phyloP scores from a whole-genome alignment of 192 early-diverging fungal genomes.

The Coemansia sp. region DNA sequence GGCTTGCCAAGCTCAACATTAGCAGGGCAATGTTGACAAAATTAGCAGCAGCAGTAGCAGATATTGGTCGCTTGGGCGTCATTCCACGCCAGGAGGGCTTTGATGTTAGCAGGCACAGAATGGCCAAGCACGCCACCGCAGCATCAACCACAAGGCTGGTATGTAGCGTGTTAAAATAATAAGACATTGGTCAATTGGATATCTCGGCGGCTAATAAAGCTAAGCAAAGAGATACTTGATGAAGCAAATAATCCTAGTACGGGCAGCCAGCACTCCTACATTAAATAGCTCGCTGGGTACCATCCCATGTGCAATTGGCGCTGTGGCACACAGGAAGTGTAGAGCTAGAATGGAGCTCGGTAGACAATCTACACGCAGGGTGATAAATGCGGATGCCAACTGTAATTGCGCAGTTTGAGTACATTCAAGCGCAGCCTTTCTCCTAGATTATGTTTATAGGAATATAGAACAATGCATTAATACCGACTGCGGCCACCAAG shows the following conservation, averaged over 20 bases:
- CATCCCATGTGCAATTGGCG: background rate
- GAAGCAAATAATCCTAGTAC: background rate
- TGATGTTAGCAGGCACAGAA: background rate
- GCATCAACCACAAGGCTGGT: background rate
- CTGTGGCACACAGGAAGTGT: background rate
- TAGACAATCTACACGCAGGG: background rate
- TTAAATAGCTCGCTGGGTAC: background rate
- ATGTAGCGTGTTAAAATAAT: background rate
- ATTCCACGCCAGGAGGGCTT: background rate
- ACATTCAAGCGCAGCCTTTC: background rate
- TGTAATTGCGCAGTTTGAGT: background rate
- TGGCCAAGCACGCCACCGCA: slow-evolving; percentile 1
- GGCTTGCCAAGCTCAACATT: background rate
- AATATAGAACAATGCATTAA: background rate
- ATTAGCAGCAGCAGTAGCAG: background rate
- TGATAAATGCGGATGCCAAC: background rate
- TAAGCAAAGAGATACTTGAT: background rate
- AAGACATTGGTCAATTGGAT: background rate
- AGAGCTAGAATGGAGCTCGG: background rate
- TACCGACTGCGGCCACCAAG: background rate
- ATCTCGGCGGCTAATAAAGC: background rate
- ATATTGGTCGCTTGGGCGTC: background rate
- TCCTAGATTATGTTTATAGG: background rate
- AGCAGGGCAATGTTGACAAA: background rate
- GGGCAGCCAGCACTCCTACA: background rate